Evolutionary conservation across 164 flowering plant genomes (phyloP).

Genomic region (Magnolia officinalis): DNA sequence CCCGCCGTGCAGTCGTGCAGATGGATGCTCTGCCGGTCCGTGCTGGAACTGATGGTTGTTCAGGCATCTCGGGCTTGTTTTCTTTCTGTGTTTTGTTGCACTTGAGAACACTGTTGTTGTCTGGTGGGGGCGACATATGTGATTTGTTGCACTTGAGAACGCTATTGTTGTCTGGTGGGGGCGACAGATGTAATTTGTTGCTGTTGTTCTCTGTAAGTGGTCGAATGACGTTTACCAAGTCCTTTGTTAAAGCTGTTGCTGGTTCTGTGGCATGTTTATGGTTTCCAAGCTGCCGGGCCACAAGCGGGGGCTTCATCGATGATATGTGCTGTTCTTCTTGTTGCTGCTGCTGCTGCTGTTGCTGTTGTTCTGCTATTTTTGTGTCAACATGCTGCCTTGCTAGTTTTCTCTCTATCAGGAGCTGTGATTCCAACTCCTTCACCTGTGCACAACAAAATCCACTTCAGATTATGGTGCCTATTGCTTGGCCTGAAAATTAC

Average conservation of each 20-base stretch:
- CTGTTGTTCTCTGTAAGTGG: constrained; percentile 41
- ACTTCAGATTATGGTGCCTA: neutral
- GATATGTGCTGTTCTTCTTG: constrained; percentile 40
- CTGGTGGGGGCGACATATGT: constrained; percentile 25
- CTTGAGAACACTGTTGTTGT: constrained; percentile 22
- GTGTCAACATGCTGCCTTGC: constrained; percentile 87
- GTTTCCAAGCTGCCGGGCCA: constrained; percentile 28
- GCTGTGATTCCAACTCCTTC: constrained; percentile 86
- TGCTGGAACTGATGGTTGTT: constrained; percentile 29
- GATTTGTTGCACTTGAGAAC: constrained; percentile 29
- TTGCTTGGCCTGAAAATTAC: too few relatives aligned
- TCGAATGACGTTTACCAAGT: constrained; percentile 28
- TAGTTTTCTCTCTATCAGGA: constrained; percentile 74
- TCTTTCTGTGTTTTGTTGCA: constrained; percentile 47
- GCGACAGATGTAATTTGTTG: constrained; percentile 29
- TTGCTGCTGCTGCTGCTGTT: constrained; percentile 1
- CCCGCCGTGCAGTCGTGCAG: constrained; percentile 38
- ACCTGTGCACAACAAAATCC: constrained; percentile 43
- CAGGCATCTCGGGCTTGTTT: constrained; percentile 56
- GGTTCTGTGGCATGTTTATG: constrained; percentile 37
- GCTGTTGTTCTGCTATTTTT: constrained; percentile 62
- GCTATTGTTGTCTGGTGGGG: constrained; percentile 20
- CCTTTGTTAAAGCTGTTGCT: constrained; percentile 20
- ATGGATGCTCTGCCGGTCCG: constrained; percentile 66
- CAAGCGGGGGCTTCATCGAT: constrained; percentile 45